Base-by-base conservation (phyloP, 805 yeast species). In the Wickerhamomyces strasburgensis region DNA sequence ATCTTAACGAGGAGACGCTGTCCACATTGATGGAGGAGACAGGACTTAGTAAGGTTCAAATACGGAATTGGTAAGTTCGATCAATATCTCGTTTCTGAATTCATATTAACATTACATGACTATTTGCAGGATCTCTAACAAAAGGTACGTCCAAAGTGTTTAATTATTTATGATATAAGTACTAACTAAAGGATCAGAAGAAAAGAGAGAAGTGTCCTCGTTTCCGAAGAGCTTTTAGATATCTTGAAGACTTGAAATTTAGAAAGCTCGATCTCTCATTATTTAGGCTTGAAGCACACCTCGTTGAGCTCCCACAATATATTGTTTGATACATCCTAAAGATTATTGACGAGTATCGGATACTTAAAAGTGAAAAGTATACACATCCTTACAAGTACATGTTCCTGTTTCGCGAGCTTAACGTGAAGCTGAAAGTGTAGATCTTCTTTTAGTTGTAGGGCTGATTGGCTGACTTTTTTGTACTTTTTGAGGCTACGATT, bases 71-170 rank as follows among this genome's bases (percentile, higher is more conserved):
- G 39, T 35, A 31, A 5, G 39, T 31, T 14, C 14, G n/a, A 25
- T 14, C 11, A 28, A 18, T 28, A 14, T 17, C n/a, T 19, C 14
- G 8, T n/a, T 27, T 9, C 9, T 6, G 5, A n/a, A 10, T 6
- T 15, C 7, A 9, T 25, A 27, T 31, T 33, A 35, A 19, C 21
- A 10, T 7, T 17, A 5, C 15, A 18, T n/a, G n/a, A n/a, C n/a
- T n/a, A n/a, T n/a, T n/a, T 23, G 6, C 15, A 35, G 39, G 39
- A 31, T 35, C 13, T 35, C 39, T 8, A 35, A 35, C 19, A 30
- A 19, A n/a, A 25, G 39, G 39, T 35, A 31, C 10, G 37, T 34
- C 4, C 5, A n/a, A 23, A 5, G 7, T 21, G 25, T 11, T 8
- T 8, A 21, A 11, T 15, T 8, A 13, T 19, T 14, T 14, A 13